A percentile compares a stretch with the other conserved stretches of the same genome.
These are phyloP conservation scores for Chamaenerion angustifolium DNA, from an alignment of 345 rosid genomes.

Conservation along the genomic window DNA sequence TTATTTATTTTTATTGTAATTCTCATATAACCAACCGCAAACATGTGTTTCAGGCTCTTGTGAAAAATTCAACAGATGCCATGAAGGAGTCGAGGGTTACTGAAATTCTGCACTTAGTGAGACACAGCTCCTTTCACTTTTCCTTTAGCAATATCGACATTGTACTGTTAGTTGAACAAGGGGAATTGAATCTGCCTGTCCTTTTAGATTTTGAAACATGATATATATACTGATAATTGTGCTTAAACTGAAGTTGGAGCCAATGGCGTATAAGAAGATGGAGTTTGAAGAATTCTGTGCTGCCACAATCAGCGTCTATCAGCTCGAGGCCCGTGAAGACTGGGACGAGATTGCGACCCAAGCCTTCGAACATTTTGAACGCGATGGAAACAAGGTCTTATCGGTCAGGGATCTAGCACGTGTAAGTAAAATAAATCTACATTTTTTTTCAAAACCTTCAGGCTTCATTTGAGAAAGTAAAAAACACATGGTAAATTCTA, in stretches of 20 bases:
- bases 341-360: conserved; percentile 65
- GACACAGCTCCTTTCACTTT: not conserved
- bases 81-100: conserved; percentile 67
- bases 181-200: too few relatives aligned
- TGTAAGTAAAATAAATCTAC: conserved; percentile 20
- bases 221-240: too few relatives aligned
- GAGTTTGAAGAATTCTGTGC: conserved; percentile 88
- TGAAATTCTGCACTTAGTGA: conserved; percentile 33
- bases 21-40: not conserved
- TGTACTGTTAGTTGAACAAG: not conserved
- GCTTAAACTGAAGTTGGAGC: conserved; percentile 43
- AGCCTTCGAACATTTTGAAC: conserved; percentile 72
- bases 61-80: conserved; percentile 55
- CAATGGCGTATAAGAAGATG: conserved; percentile 48
- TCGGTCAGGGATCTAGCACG: conserved; percentile 58
- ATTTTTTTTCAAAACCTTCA: too few relatives aligned
- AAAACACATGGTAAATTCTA: too few relatives aligned
- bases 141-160: not conserved
- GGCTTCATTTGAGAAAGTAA: too few relatives aligned
- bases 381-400: conserved; percentile 64
- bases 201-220: too few relatives aligned
- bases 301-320: conserved; percentile 66
- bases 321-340: conserved; percentile 68
- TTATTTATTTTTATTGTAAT: not conserved
- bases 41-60: conserved; percentile 36